A percentile compares a stretch with the other conserved stretches of the same genome.
These are phyloP conservation scores for Macadamia tetraphylla DNA, from an alignment of 164 flowering plant genomes.

Conservation along the genomic window DNA sequence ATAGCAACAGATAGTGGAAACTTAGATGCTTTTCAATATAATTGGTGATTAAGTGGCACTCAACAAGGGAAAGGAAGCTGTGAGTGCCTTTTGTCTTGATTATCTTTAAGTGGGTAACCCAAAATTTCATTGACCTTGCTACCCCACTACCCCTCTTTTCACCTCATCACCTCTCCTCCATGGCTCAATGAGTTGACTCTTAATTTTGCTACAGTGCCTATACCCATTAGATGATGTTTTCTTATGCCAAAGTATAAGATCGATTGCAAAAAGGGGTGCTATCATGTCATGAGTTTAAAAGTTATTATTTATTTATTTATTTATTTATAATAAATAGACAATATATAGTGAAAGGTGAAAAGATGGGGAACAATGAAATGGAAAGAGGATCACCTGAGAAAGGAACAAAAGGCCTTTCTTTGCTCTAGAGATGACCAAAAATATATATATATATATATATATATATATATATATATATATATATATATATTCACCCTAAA, in stretches of 20 bases:
- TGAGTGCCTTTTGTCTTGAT: slow-evolving; percentile 15
- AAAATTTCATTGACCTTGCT: slow-evolving; percentile 22
- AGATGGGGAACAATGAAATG: slow-evolving; percentile 2
- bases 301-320: slow-evolving; percentile 3
- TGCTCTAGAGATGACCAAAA: slow-evolving; percentile 11
- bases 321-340: slow-evolving; percentile 13
- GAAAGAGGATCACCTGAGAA: slow-evolving; percentile 8
- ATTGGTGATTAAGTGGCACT: slow-evolving; percentile 35
- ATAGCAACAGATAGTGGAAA: slow-evolving; percentile 12
- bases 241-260: neutral
- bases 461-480: too few relatives aligned
- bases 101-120: slow-evolving; percentile 25
- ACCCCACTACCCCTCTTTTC: slow-evolving; percentile 10
- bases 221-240: neutral
- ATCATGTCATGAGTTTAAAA: slow-evolving; percentile 6
- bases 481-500: too few relatives aligned
- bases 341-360: slow-evolving; percentile 6
- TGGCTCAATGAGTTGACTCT: neutral
- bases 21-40: slow-evolving; percentile 23
- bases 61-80: slow-evolving; percentile 13
- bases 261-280: slow-evolving; percentile 9
- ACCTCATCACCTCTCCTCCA: neutral
- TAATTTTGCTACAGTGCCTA: neutral
- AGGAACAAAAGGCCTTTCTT: slow-evolving; percentile 5
- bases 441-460: too few relatives aligned